A percentile compares a stretch with the other conserved stretches of the same genome.
Conservation (phyloP, 2,329 filamentous ascomycete species). For the Hirsutella minnesotensis region DNA sequence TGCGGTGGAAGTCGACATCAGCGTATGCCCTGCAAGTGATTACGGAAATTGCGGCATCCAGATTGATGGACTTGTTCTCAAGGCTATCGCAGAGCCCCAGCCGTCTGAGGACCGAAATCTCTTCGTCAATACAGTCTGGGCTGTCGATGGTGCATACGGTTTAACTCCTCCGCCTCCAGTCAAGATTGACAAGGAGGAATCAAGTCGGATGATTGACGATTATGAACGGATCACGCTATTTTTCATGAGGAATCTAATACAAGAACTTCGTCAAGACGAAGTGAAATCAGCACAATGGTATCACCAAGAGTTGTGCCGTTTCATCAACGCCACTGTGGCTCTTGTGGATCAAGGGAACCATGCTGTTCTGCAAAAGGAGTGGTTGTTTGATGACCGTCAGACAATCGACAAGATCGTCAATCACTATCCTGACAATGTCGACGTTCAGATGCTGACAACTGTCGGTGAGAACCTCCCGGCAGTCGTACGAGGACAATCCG, state of each 20-base stretch:
- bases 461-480: conserved; percentile 1
- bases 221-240: not conserved
- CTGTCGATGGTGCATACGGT: not conserved
- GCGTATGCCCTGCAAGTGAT: not conserved
- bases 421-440: not conserved
- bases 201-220: not conserved
- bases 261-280: not conserved
- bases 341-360: not conserved
- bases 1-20: not conserved
- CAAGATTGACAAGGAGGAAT: not conserved
- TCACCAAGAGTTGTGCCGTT: not conserved
- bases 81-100: not conserved
- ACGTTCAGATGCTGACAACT: not conserved
- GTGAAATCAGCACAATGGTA: not conserved
- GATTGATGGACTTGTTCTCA: not conserved
- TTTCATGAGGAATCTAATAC: not conserved
- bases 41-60: not conserved
- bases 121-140: not conserved
- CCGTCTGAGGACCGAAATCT: not conserved
- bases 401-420: not conserved
- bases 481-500: not conserved
- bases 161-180: not conserved
- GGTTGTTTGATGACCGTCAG: not conserved
- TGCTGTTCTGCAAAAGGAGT: not conserved
- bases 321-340: not conserved